These are phyloP conservation scores for Gracilaria gracilis DNA, from an alignment of 23 red algal species.

Conservation along the genomic window DNA sequence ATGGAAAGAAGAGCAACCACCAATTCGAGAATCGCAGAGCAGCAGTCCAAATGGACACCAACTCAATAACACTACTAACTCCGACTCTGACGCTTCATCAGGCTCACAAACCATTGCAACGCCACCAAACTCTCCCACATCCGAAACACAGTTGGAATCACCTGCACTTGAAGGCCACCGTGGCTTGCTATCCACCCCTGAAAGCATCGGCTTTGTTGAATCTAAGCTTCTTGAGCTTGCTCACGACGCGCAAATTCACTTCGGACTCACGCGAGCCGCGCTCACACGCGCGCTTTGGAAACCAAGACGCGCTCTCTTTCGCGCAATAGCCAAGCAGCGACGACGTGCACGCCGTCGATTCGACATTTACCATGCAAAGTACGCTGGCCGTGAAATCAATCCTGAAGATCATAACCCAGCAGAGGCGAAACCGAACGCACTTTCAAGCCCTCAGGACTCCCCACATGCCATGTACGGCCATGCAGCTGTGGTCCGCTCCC, in stretches of 20 bases:
- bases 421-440: background rate
- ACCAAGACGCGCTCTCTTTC: conserved; percentile 20
- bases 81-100: background rate
- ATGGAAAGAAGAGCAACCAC: background rate
- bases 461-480: conserved; percentile 74
- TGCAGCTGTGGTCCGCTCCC: conserved; percentile 55
- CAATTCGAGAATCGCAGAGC: background rate
- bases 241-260: conserved; percentile 52
- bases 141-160: background rate
- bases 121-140: background rate
- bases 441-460: conserved; percentile 32
- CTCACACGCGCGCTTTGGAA: conserved; percentile 42
- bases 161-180: background rate
- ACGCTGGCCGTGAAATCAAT: conserved; percentile 47
- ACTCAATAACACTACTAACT: background rate
- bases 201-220: conserved; percentile 44
- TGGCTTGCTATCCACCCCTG: conserved; percentile 6
- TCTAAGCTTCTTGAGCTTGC: conserved; percentile 55
- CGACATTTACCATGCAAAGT: conserved; percentile 65
- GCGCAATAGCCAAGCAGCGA: conserved; percentile 48
- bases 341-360: conserved; percentile 28
- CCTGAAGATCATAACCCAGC: conserved; percentile 33
- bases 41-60: background rate
- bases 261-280: conserved; percentile 12
- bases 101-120: background rate